Conservation (phyloP, 805 yeast species). For the Saturnispora ahearnii region DNA sequence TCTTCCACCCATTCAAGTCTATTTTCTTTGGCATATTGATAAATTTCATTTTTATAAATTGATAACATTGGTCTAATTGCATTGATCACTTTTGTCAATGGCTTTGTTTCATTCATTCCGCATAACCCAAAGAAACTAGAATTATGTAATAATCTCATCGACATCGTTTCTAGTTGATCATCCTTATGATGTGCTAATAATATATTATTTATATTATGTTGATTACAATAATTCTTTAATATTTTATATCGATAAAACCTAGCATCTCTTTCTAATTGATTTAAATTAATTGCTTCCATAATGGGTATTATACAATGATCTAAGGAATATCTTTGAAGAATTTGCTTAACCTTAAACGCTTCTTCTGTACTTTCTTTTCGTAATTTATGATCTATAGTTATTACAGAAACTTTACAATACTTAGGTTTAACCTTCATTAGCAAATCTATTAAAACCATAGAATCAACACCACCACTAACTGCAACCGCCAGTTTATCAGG, state of each 20-base stretch:
- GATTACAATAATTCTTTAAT: conserved; percentile 34
- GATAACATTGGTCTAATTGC: conserved; percentile 47
- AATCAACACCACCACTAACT: conserved; percentile 76
- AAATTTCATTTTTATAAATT: conserved; percentile 35
- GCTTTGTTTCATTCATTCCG: conserved; percentile 40
- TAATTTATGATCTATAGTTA: conserved; percentile 59
- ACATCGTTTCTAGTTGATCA: conserved; percentile 65
- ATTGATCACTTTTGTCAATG: conserved; percentile 11
- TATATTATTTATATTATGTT: conserved; percentile 29
- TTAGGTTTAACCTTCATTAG: conserved; percentile 26
- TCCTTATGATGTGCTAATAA: conserved; percentile 60
- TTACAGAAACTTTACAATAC: conserved; percentile 34
- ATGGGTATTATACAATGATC: conserved; percentile 22
- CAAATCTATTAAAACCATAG: conserved; percentile 57
- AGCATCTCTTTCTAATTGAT: conserved; percentile 45
- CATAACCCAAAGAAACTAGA: conserved; percentile 49
- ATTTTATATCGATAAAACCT: conserved; percentile 42
- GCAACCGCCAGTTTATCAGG: conserved; percentile 33
- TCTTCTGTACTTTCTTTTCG: conserved; percentile 42
- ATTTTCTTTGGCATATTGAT: conserved; percentile 34
- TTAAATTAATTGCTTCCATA: conserved; percentile 9
- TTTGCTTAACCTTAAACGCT: conserved; percentile 31
- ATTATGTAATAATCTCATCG: conserved; percentile 41
- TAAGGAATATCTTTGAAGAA: conserved; percentile 16
- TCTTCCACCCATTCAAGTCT: conserved; percentile 62